Evolutionary conservation across 1,284 basidiomycete species (phyloP), one percentile per base, ranked within the genome.

Genomic region (Porodaedalea pini): DNA sequence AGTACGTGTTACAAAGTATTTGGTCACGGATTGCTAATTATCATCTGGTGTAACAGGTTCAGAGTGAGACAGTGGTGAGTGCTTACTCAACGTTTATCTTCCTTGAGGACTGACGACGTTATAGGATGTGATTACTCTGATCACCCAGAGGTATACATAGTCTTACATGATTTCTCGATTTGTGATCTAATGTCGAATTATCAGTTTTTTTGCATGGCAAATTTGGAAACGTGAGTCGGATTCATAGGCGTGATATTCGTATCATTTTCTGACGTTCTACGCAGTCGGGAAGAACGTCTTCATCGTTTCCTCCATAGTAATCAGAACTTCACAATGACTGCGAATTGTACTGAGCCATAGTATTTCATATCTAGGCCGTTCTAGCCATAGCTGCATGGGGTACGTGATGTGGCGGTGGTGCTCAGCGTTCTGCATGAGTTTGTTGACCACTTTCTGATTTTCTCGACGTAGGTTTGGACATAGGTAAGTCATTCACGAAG

Each of bases 191-290:
- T 27, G n/a, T 13, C 13, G 2, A 39, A 17, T 10, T n/a, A 10
- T n/a, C n/a, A 52, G 51, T 29, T 52, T 40, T 27, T 52, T 52
- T 5, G 51, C 51, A 25, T 52, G 51, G 51, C 51, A 52, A 29
- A 52, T 52, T 41, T 41, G 25, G 37, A 52, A 27, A 41, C n/a
- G 50, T 39, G 13, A 39, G 19, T 3, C 3, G 40, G 17, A 19
- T 3, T 13, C 2, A 41, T 41, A 17, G 40, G n/a, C 3, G 8
- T 17, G 5, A 15, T 3, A 3, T 3, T n/a, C 40, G 7, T 41
- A 17, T n/a, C 40, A 17, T 8, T 15, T 8, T 41, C 40, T n/a
- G n/a, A 17, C 8, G 1, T 41, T n/a, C 17, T 41, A n/a, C 21
- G 40, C n/a, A 51, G 51, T 52, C 23, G 39, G 51, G 23, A 52